Evolutionary conservation across 768 basidiomycete species (phyloP), one percentile per base, ranked within the genome.

Genomic region (Leccinellum luteum): DNA sequence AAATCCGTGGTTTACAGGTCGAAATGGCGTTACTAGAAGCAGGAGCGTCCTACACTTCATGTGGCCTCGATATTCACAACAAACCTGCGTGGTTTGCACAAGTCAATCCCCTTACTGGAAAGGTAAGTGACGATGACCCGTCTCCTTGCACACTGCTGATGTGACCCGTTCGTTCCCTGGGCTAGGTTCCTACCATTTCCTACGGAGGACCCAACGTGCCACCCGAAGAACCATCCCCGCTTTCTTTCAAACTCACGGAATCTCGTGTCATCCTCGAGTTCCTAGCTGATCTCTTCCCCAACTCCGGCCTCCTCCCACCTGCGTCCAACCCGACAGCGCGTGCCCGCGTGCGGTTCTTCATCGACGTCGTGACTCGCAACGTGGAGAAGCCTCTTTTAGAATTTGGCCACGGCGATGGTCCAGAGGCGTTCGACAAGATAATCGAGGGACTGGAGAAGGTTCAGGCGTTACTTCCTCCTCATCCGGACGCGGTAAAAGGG

Each of bases 11-110:
- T 28, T 19, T 8, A 15, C 58, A 86, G 81, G 77, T 77, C 9
- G 81, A 86, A 60, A 71, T 89, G 19, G 85, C 85, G 0, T 74
- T 89, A 17, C 71, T 77, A 8, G 86, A 87, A 62, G 75, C 81
- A 1, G 75, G 78, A 3, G 73, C 79, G 14, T 60, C 77, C 1
- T 83, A 75, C 66, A 82, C 73, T 10, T 69, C 78, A 4, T 82
- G 71, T 52, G 79, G 85, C 60, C 78, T 89, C 48, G 82, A 87
- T 56, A 69, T 88, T 15, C 52, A 60, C 60, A 83, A 84, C 72
- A 89, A 87, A 70, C 86, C 86, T 1, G 80, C 78, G 53, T 87
- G 86, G 86, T 87, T 85, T 64, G 75, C 81, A 0, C 76, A 82
- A 56, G 78, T 86, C 23, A 89, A 88, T 66, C 82, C 85, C 0